These are phyloP conservation scores for Epichloe elymi DNA, from an alignment of 2,329 filamentous ascomycete genomes.

Conservation along the genomic window DNA sequence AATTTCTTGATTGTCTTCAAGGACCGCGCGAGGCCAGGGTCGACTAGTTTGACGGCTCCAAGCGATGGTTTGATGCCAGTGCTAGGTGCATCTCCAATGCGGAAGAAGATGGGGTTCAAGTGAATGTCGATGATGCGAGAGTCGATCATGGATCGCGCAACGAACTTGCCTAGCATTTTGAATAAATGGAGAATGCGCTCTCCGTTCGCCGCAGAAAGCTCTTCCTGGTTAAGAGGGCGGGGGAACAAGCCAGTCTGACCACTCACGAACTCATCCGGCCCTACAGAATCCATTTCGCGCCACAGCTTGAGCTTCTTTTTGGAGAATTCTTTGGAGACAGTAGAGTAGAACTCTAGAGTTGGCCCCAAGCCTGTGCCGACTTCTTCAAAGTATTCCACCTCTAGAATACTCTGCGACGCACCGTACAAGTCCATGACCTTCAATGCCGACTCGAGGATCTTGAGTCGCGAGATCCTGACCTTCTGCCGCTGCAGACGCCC, in stretches of 20 bases:
- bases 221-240: conserved; percentile 77
- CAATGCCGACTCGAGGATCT: conserved; percentile 89
- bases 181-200: conserved; percentile 81
- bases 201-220: conserved; percentile 62
- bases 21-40: conserved; percentile 73
- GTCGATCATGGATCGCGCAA: conserved; percentile 95
- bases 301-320: conserved; percentile 96
- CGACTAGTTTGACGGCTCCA: conserved; percentile 79
- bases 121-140: conserved; percentile 95
- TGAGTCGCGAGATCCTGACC: conserved; percentile 88
- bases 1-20: conserved; percentile 81
- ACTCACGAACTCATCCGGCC: conserved; percentile 69
- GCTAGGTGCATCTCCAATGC: conserved; percentile 59
- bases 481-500: conserved; percentile 90
- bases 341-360: conserved; percentile 95
- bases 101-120: conserved; percentile 96
- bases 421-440: conserved; percentile 99
- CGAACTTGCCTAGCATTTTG: conserved; percentile 90
- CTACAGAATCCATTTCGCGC: conserved; percentile 73
- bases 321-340: conserved; percentile 90
- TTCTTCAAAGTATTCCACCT: conserved; percentile 98
- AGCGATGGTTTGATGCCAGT: conserved; percentile 64
- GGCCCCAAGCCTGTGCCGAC: conserved; percentile 92
- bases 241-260: conserved; percentile 80
- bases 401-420: conserved; percentile 86